Evolutionary conservation across 345 rosid genomes (phyloP), one percentile per base, ranked within the genome.

Genomic region (Gossypium raimondii): DNA sequence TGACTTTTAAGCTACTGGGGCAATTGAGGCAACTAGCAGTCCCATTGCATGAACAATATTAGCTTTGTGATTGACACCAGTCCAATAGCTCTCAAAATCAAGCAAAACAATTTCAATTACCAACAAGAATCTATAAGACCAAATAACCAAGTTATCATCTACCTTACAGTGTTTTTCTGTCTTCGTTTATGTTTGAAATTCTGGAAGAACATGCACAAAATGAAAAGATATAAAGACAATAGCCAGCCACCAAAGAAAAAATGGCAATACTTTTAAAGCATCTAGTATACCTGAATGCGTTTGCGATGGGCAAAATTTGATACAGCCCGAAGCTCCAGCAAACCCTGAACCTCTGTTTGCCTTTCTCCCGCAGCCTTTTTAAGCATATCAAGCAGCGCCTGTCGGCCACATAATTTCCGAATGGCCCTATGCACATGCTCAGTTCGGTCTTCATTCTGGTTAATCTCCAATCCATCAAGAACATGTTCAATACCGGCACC

Each of bases 261-360:
- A 41, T n/a, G 64, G 64, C 48, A 56, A 55, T 47, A 41, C 17
- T 44, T 69, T 25, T 16, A 44, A 63, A 12, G 50, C 65, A 78
- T 34, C 41, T 34, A 34, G 41, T 70, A 76, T 72, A 92, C 97
- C 97, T 94, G 98, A 82, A 94, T 94, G 75, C 94, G 95, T 81
- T 91, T 86, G 57, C 97, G 95, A 77, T 94, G 93, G 80, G 97
- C 86, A 83, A 94, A 94, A 76, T 86, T 87, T 41, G 98, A 85
- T 64, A 94, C 98, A 76, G 93, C 88, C 48, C 78, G 88, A 78
- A 75, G 88, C 80, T 87, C 91, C 81, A 82, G 64, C 80, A 94
- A 81, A 48, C 82, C 87, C 72, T 87, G 89, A 70, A 94, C 89
- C 86, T 94, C 98, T 57, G 73, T 86, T 78, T 83, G 89, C 78